Percentiles rank a stretch among this genome's conserved stretches.
These are phyloP conservation scores for Exophiala phaeomuriformis DNA, from an alignment of 2,329 filamentous ascomycete species.

Conservation along the genomic window DNA sequence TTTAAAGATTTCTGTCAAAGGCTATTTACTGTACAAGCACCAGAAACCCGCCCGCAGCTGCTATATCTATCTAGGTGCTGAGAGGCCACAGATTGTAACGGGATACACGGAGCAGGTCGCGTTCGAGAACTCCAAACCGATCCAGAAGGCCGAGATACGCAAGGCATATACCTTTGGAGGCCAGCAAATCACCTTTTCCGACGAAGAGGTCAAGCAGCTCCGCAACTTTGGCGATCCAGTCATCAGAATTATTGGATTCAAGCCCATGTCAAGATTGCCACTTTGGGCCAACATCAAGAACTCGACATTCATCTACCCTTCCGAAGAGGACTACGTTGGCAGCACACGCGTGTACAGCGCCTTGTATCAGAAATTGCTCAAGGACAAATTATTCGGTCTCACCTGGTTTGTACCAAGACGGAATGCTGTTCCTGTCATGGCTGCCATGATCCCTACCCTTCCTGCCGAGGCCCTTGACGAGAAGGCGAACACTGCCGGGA, in stretches of 20 bases:
- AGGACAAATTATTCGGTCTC: conserved; percentile 71
- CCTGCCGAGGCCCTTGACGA: conserved; percentile 14
- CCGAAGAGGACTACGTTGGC: conserved; percentile 80
- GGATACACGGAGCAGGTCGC: conserved; percentile 68
- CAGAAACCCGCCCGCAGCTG: conserved; percentile 75
- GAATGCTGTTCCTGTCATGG: conserved; percentile 71
- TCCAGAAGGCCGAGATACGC: conserved; percentile 74
- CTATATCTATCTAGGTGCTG: conserved; percentile 83
- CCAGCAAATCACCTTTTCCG: conserved; percentile 76
- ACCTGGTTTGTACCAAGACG: conserved; percentile 82
- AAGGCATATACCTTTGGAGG: conserved; percentile 96
- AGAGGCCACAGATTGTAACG: conserved; percentile 70
- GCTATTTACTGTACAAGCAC: conserved; percentile 79
- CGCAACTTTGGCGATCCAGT: conserved; percentile 73
- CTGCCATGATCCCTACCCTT: conserved; percentile 63
- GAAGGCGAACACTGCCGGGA: conserved; percentile 18
- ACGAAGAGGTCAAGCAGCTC: conserved; percentile 72
- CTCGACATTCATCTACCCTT: conserved; percentile 88
- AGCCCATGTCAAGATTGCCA: conserved; percentile 65
- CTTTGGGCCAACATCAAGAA: conserved; percentile 81
- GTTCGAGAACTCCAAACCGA: conserved; percentile 60
- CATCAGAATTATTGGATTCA: conserved; percentile 90
- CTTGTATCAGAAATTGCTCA: conserved; percentile 76
- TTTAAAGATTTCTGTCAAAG: conserved; percentile 82
- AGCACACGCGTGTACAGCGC: conserved; percentile 90